Evolutionary conservation across 768 basidiomycete genomes (phyloP).

Genomic region (Butyriboletus loyo): DNA sequence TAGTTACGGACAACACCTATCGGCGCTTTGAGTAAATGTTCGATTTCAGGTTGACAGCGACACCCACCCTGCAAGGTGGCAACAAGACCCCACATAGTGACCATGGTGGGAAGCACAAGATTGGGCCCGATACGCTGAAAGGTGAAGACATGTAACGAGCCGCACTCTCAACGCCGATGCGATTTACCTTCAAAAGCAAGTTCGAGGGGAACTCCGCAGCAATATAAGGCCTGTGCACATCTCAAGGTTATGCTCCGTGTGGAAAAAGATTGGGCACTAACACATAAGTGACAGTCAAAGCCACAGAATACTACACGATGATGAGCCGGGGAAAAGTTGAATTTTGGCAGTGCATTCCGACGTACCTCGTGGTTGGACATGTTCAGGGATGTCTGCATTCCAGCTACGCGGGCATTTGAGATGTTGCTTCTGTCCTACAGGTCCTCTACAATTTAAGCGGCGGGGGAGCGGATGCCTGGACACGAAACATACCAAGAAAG

Average conservation of each 20-base stretch:
- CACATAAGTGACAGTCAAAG: constrained; percentile 30
- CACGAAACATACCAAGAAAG: constrained; percentile 45
- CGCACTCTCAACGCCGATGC: neutral
- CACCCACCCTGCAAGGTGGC: constrained; percentile 54
- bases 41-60: neutral
- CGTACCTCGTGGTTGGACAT: constrained; percentile 22
- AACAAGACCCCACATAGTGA: constrained; percentile 66
- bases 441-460: neutral
- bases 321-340: neutral
- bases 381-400: constrained; percentile 49
- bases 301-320: constrained; percentile 33
- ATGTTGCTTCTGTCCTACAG: constrained; percentile 43
- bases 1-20: constrained; percentile 45
- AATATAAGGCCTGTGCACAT: constrained; percentile 44
- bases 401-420: constrained; percentile 58
- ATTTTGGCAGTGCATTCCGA: neutral
- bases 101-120: constrained; percentile 58
- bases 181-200: no score
- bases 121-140: constrained; percentile 47
- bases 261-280: constrained; percentile 1
- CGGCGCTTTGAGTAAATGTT: neutral
- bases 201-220: constrained; percentile 62
- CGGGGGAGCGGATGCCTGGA: neutral
- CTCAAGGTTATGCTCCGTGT: neutral
- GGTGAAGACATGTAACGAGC: neutral